Conservation (phyloP, 768 basidiomycete species). For the Symmetrospora coprosmae region DNA sequence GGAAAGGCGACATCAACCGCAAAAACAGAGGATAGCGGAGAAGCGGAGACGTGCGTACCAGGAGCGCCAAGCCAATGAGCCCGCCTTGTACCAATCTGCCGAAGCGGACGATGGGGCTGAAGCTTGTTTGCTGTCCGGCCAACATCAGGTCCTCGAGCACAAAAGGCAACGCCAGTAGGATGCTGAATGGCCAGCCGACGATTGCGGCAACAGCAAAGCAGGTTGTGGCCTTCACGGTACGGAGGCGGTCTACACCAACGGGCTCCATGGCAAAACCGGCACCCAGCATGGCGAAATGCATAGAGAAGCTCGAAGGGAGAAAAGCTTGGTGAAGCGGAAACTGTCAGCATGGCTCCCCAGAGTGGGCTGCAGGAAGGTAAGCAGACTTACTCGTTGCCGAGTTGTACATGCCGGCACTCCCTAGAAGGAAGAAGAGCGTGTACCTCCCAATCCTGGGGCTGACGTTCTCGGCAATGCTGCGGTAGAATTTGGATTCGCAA, state of each 20-base stretch:
- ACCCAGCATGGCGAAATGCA: conserved; percentile 73
- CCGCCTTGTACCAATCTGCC: background rate
- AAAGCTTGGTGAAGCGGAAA: conserved; percentile 51
- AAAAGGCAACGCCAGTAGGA: conserved; percentile 73
- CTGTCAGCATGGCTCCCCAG: conserved; percentile 1
- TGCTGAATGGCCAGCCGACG: conserved; percentile 93
- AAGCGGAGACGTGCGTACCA: background rate
- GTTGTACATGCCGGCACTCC: conserved; percentile 90
- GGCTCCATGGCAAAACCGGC: conserved; percentile 47
- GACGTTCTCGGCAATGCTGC: conserved; percentile 61
- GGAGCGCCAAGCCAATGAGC: background rate
- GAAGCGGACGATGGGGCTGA: background rate
- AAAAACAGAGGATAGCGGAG: conserved; percentile 36
- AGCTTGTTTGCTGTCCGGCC: background rate
- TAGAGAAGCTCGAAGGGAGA: conserved; percentile 85
- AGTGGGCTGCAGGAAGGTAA: background rate
- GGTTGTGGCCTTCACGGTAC: conserved; percentile 54
- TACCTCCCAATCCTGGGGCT: conserved; percentile 89
- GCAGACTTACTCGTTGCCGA: conserved; percentile 56
- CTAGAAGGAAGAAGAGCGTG: conserved; percentile 66
- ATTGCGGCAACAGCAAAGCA: conserved; percentile 67
- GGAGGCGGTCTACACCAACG: conserved; percentile 36
- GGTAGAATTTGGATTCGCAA: conserved; percentile 70
- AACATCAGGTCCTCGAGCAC: conserved; percentile 62
- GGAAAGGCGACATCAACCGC: conserved; percentile 54